Evolutionary conservation across 352 stramenopile genomes (phyloP).

Genomic region (Detonula confervacea): DNA sequence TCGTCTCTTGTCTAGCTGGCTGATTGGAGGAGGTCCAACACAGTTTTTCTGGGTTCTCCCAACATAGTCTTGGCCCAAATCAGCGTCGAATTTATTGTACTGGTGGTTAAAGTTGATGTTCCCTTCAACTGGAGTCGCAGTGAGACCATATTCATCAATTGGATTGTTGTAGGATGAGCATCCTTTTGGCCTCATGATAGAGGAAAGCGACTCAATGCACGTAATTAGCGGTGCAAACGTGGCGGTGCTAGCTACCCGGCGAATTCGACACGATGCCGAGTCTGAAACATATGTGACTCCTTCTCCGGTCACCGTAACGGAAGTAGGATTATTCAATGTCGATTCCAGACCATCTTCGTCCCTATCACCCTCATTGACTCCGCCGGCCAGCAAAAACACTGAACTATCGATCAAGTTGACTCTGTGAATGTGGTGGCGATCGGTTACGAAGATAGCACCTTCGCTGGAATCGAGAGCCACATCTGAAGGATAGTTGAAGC

Average conservation of each 20-base stretch:
- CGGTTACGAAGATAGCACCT: slow-evolving; percentile 89
- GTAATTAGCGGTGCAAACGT: slow-evolving; percentile 83
- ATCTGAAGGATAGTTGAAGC: slow-evolving; percentile 93
- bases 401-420: slow-evolving; percentile 78
- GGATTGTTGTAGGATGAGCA: slow-evolving; percentile 94
- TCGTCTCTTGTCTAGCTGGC: slow-evolving; percentile 87
- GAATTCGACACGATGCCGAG: slow-evolving; percentile 89
- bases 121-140: slow-evolving; percentile 85
- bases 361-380: slow-evolving; percentile 77
- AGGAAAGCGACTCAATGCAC: slow-evolving; percentile 87
- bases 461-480: slow-evolving; percentile 87
- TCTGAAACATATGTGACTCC: slow-evolving; percentile 92
- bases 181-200: slow-evolving; percentile 91
- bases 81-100: slow-evolving; percentile 62
- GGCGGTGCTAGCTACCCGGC: slow-evolving; percentile 86
- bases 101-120: slow-evolving; percentile 95
- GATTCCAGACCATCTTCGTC: slow-evolving; percentile 90
- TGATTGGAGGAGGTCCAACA: slow-evolving; percentile 89
- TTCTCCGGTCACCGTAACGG: slow-evolving; percentile 88
- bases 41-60: slow-evolving; percentile 90
- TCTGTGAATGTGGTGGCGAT: slow-evolving; percentile 89
- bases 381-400: slow-evolving; percentile 92
- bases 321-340: slow-evolving; percentile 89
- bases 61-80: slow-evolving; percentile 74
- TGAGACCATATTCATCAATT: slow-evolving; percentile 89